phyloP scores from a whole-genome alignment of 257 asterid species.

The Fraxinus quadrangulata region DNA sequence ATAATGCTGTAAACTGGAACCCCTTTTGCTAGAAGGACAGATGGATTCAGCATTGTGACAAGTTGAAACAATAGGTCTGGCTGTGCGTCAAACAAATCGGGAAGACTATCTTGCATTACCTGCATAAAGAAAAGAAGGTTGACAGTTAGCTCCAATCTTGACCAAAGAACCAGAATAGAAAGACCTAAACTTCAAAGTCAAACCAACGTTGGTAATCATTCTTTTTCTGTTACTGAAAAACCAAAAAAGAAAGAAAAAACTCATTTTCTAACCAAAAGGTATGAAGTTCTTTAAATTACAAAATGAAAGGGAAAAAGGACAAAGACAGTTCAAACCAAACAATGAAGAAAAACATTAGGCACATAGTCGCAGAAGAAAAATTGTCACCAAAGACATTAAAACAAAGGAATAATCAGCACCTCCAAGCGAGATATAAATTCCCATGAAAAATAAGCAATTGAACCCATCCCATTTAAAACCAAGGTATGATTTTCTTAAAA shows the following conservation, averaged over 20 bases:
- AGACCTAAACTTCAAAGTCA: not conserved
- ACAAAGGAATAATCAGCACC: conserved; percentile 3
- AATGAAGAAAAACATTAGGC: not conserved
- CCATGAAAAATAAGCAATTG: conserved; percentile 4
- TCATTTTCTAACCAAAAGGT: not conserved
- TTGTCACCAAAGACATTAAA: not conserved
- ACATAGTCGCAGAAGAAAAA: not conserved
- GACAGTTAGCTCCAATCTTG: conserved; percentile 9
- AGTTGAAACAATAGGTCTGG: conserved; percentile 96
- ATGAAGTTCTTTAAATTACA: not conserved
- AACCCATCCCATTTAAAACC: conserved; percentile 18
- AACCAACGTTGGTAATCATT: not conserved
- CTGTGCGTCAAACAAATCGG: conserved; percentile 95
- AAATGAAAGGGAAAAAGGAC: not conserved
- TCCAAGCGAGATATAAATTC: conserved; percentile 12
- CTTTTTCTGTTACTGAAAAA: not conserved
- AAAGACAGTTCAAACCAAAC: conserved; percentile 13
- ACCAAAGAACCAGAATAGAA: conserved; percentile 19
- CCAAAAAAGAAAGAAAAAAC: not conserved
- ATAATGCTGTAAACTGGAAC: conserved; percentile 92
- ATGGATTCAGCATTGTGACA: conserved; percentile 92
- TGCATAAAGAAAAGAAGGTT: conserved; percentile 30
- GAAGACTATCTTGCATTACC: conserved; percentile 89
- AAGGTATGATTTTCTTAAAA: not conserved
- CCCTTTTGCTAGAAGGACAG: conserved; percentile 78